Evolutionary conservation across 2,329 filamentous ascomycete genomes (phyloP), one percentile per base, ranked within the genome.

Genomic region (Botrytis galanthina): DNA sequence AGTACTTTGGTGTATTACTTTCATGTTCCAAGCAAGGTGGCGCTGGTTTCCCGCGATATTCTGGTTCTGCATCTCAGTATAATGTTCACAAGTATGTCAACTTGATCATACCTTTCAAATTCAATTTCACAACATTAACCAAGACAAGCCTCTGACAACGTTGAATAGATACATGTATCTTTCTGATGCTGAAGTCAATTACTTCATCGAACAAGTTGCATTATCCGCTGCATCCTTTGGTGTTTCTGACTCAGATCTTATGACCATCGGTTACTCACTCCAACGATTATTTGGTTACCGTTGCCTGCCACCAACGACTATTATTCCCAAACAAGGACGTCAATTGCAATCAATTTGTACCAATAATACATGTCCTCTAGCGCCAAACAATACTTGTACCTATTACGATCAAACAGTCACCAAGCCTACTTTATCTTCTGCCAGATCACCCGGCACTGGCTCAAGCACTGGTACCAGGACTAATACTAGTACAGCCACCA

Each of bases 161-260:
- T 2, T 39, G 26, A 12, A 29, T 37, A 79, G 77, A 79, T 89
- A 87, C 83, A 91, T 91, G 89, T 83, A 83, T 73, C 84, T 90
- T 63, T 82, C 85, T 78, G 78, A 81, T 42, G 80, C 81, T 71
- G 84, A 90, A 79, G 80, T 89, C 57, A 84, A 83, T 44, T 90
- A 89, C 82, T 91, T 91, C 82, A 87, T 90, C 79, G 75, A 83
- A 61, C 88, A 90, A 80, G 86, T 91, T 72, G 87, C 84, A 42
- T 80, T 88, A 20, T 83, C 88, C 8, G 88, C 86, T 10, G 82
- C 84, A 54, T 89, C 87, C 1, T 89, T 90, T 76, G 89, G 89
- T 59, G 87, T 90, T 60, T 82, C 86, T n/a, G 77, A 84, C 20
- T 83, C 82, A 4, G 89, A 91, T 78, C 81, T 89, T 66, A 79